phyloP scores from a whole-genome alignment of 148 eudicot species.

The Cornus florida region DNA sequence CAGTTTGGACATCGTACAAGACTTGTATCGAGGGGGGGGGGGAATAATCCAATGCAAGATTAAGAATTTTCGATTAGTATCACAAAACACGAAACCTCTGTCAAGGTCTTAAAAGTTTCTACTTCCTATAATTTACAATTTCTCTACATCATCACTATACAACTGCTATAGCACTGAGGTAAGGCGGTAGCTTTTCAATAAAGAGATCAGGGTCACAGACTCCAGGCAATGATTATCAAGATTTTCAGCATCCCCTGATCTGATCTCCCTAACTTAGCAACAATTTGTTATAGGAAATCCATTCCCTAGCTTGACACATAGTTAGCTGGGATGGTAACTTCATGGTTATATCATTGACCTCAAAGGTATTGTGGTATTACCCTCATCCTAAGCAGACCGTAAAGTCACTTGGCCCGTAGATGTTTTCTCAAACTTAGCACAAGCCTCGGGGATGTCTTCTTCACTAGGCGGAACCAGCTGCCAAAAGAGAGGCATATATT shows the following conservation, averaged over 20 bases:
- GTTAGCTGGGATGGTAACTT: not conserved
- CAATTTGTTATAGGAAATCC: not conserved
- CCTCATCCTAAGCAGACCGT: conserved; percentile 46
- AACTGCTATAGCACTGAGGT: not conserved
- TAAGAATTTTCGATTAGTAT: not conserved
- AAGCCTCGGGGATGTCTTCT: conserved; percentile 99
- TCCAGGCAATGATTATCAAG: not conserved
- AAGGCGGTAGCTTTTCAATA: not conserved
- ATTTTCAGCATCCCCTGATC: not conserved
- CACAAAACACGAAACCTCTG: not conserved
- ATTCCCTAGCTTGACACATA: not conserved
- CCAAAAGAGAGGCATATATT: conserved; percentile 86
- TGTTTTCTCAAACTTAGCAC: conserved; percentile 63
- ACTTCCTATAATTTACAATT: conserved; percentile 2
- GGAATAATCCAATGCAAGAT: too few species aligned
- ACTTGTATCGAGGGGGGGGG: too few species aligned
- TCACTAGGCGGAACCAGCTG: conserved; percentile 98
- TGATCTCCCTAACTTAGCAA: not conserved
- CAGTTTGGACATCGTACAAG: too few species aligned
- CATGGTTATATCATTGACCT: not conserved
- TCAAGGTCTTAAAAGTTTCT: not conserved
- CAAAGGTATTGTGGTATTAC: not conserved
- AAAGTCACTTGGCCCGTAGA: conserved; percentile 60
- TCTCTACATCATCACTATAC: not conserved
- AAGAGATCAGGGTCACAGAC: not conserved